phyloP scores from a whole-genome alignment of 352 stramenopile genomes.

The Globisporangium uncinulatum region DNA sequence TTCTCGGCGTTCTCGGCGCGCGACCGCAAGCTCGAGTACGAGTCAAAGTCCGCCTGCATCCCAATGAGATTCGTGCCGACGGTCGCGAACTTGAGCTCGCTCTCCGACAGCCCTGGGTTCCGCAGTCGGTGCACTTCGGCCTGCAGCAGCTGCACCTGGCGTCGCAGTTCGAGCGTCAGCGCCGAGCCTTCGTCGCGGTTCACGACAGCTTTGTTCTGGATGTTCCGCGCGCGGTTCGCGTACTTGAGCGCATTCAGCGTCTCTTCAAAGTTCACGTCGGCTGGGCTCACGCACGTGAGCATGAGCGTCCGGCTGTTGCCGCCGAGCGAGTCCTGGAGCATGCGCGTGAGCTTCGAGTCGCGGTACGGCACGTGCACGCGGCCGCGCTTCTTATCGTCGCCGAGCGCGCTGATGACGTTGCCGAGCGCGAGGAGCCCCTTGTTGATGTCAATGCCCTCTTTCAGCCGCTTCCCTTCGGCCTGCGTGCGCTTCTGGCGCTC shows the following conservation, averaged over 20 bases:
- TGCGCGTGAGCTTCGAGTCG: conserved; percentile 84
- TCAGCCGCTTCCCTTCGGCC: conserved; percentile 87
- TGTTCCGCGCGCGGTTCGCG: conserved; percentile 63
- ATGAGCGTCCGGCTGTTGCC: conserved; percentile 72
- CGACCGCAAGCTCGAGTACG: conserved; percentile 60
- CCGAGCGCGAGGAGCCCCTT: conserved; percentile 92
- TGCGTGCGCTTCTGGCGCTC: conserved; percentile 95
- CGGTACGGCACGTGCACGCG: conserved; percentile 88
- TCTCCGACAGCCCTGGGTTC: conserved; percentile 76
- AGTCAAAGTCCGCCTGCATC: conserved; percentile 68
- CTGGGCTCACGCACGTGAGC: conserved; percentile 58
- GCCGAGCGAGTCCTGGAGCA: conserved; percentile 84
- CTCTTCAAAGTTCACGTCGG: conserved; percentile 66
- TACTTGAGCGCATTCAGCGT: conserved; percentile 75
- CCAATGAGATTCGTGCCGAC: conserved; percentile 60
- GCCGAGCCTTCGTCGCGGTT: conserved; percentile 77
- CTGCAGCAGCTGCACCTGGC: conserved; percentile 76
- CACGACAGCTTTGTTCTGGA: conserved; percentile 77
- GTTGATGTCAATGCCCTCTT: conserved; percentile 98
- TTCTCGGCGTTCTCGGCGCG: conserved; percentile 75
- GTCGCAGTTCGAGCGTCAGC: conserved; percentile 65
- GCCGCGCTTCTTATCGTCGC: conserved; percentile 60
- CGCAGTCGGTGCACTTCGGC: conserved; percentile 77
- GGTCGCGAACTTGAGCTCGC: conserved; percentile 60
- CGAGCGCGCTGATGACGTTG: conserved; percentile 89